Evolutionary conservation across 345 rosid species (phyloP), one percentile per base, ranked within the genome.

Genomic region (Hypericum perforatum): DNA sequence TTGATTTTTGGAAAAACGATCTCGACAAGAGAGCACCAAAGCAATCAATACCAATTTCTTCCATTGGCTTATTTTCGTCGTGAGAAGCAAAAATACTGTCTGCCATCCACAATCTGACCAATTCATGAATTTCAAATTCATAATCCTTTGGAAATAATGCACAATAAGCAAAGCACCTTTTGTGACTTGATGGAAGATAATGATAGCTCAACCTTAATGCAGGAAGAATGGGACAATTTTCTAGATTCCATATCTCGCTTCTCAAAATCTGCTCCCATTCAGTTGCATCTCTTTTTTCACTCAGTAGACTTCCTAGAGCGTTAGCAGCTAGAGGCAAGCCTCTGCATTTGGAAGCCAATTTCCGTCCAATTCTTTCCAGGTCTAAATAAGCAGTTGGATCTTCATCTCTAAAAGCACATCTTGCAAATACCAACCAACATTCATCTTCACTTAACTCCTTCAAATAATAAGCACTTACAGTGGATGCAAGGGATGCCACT

Each of bases 61-160:
- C 59, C 36, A 65, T 58, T 7, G 37, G n/a, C 10, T 16, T 47
- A 11, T 9, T 53, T 5, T 29, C 54, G 8, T 9, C 6, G 3
- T 49, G 50, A 13, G 39, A 37, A 11, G 22, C 50, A 9, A 65
- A 7, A 47, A 65, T 41, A 11, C 60, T 56, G n/a, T 57, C 56
- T 0, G 64, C 56, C 60, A 65, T 65, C 60, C 56, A 65, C 10
- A 59, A 47, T 7, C 6, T 13, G 7, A 41, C n/a, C n/a, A 54
- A 16, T 15, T 41, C 7, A 12, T 41, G 9, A 8, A 16, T 54
- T 0, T 5, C 0, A 9, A 54, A 54, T 6, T 2, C 6, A 10
- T 40, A 54, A 10, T 40, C 58, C 38, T 54, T 41, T 0, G 58
- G 48, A 16, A 41, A 54, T 22, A 0, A 22, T 22, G 32, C 32